A percentile compares a stretch with the other conserved stretches of the same genome.
These are phyloP conservation scores for Hapsidospora chrysogenum DNA, from an alignment of 495 filamentous ascomycete species.

Conservation along the genomic window DNA sequence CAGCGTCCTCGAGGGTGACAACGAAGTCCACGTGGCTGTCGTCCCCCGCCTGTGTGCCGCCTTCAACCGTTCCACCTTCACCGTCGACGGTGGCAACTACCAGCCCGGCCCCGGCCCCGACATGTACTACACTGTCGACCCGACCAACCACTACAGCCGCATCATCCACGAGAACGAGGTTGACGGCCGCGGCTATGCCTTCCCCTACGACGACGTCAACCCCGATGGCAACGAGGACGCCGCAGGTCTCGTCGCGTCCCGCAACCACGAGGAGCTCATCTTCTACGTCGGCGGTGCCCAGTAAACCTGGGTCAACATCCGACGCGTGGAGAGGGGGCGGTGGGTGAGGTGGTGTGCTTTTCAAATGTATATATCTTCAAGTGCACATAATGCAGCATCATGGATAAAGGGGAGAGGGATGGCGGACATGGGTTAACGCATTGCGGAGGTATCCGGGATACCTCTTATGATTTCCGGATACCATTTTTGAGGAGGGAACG, in stretches of 20 bases:
- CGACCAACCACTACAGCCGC: constrained; percentile 21
- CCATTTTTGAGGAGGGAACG: too few species aligned
- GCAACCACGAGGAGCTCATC: not conserved
- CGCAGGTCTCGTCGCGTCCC: not conserved
- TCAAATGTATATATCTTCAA: too few species aligned
- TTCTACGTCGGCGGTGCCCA: not conserved
- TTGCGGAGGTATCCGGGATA: too few species aligned
- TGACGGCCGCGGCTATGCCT: constrained; percentile 26
- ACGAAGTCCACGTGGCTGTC: constrained; percentile 18
- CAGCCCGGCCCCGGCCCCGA: constrained; percentile 12
- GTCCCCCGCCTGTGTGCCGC: constrained; percentile 28
- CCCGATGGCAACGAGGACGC: constrained; percentile 9
- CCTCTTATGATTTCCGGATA: too few species aligned
- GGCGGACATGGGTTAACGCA: too few species aligned
- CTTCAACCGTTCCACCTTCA: constrained; percentile 23
- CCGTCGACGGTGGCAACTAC: constrained; percentile 20
- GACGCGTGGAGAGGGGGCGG: too few species aligned
- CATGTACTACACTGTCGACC: not conserved
- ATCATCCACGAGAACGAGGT: constrained; percentile 25
- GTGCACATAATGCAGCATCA: too few species aligned
- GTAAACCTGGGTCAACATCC: too few species aligned
- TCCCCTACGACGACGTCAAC: constrained; percentile 32
- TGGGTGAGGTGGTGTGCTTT: too few species aligned
- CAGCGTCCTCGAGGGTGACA: constrained; percentile 5
- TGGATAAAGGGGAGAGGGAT: too few species aligned